Evolutionary conservation across 73 alveolate species (phyloP).

Genomic region (Tetrahymena malaccensis): DNA sequence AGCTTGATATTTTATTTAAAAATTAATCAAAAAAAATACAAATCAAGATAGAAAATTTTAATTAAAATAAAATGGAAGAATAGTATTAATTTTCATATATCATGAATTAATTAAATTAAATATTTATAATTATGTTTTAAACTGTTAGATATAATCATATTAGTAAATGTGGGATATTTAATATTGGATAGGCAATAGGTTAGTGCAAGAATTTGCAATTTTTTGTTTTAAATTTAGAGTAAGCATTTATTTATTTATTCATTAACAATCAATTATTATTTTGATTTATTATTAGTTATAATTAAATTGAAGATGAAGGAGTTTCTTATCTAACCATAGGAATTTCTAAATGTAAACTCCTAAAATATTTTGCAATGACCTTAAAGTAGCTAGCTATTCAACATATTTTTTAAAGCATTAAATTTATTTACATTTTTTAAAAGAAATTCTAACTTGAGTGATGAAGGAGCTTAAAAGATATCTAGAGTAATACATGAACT

Average conservation of each 20-base stretch:
- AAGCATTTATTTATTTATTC: too few species aligned
- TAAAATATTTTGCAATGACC: neutral
- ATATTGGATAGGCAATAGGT: neutral
- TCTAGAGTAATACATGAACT: neutral
- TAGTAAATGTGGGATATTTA: neutral
- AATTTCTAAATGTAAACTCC: neutral
- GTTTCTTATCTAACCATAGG: neutral
- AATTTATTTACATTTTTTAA: too few species aligned
- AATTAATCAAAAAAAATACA: too few species aligned
- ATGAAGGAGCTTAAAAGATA: neutral
- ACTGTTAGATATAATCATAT: neutral
- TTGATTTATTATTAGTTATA: neutral
- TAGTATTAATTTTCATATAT: too few species aligned
- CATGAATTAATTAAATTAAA: too few species aligned
- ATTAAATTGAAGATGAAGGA: neutral
- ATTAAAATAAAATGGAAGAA: too few species aligned
- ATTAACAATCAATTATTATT: too few species aligned
- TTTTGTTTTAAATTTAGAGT: neutral
- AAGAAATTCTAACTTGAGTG: neutral
- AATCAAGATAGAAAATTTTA: too few species aligned
- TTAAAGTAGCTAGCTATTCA: neutral
- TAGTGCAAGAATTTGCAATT: neutral
- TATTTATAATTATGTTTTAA: too few species aligned
- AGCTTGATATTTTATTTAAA: too few species aligned
- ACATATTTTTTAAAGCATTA: too few species aligned